Evolutionary conservation across 441 rosid species (phyloP), one percentile per base, ranked within the genome.

Genomic region (Populus hybrid): DNA sequence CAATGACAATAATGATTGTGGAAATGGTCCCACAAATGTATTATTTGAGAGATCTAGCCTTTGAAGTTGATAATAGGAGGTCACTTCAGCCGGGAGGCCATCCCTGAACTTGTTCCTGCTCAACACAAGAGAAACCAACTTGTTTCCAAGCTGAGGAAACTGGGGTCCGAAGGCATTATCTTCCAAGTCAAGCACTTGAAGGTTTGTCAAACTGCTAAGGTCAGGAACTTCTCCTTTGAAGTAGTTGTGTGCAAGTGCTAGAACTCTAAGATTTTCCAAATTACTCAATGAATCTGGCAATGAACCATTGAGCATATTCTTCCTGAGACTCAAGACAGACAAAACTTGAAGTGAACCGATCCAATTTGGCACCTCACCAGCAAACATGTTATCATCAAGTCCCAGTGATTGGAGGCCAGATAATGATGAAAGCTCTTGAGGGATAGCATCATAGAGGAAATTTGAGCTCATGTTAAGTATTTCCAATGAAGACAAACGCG

Each of bases 161-260:
- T 77, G 77, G 28, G 97, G 93, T 74, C 96, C 93, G 2, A 91
- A 89, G 71, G 87, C 86, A 87, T 96, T 94, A 75, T 93, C 92
- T 87, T 90, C 95, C 83, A 96, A 83, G 82, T 93, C 97, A 75
- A 96, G 93, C 64, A 90, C 93, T 81, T 93, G 97, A 87, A 96
- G 94, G 83, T 94, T 92, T 71, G 88, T 89, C 86, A 93, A 86
- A 78, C 83, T 75, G 79, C 88, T 88, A 16, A 94, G 75, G 83
- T 90, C 94, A 2, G 99, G 99, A 67, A 96, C 80, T 79, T 72
- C 90, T 28, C 97, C 97, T 1, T 61, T 63, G 76, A 96, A 89
- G 72, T 89, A 86, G 86, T 96, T 96, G 69, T 87, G 89, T 42
- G 99, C 90, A 79, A 96, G 91, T 6, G 74, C 74, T 77, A 96